These are phyloP conservation scores for Verticillium isaacii DNA, from an alignment of 2,329 filamentous ascomycete species.

Conservation along the genomic window DNA sequence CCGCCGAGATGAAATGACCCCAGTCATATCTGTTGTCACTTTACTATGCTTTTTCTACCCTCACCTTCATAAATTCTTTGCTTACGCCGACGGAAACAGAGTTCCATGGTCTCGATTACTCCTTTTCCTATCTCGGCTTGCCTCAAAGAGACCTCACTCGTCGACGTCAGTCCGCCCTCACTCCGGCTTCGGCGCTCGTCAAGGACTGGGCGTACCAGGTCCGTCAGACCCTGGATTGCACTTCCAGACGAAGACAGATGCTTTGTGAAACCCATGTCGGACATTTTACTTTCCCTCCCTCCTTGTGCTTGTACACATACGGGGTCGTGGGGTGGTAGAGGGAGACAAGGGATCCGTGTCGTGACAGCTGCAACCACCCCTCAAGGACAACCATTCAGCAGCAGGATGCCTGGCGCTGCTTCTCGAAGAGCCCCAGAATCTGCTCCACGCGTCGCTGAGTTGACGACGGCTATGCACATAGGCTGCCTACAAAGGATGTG, in stretches of 20 bases:
- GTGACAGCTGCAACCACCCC: conserved; percentile 35
- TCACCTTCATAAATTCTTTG: neutral
- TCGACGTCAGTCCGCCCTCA: neutral
- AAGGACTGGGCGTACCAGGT: neutral
- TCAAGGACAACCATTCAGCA: conserved; percentile 22
- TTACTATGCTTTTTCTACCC: conserved; percentile 4
- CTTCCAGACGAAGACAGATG: conserved; percentile 13
- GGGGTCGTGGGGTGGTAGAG: conserved; percentile 22
- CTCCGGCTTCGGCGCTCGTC: neutral
- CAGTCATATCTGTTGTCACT: conserved; percentile 9
- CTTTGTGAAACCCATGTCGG: conserved; percentile 9
- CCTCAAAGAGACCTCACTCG: neutral
- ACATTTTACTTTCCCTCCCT: conserved; percentile 14
- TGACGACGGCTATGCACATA: conserved; percentile 28
- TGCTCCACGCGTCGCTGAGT: conserved; percentile 17
- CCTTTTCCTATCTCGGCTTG: neutral
- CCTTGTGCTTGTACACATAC: conserved; percentile 30
- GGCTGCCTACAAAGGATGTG: conserved; percentile 20
- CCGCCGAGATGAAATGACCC: neutral
- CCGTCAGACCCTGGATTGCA: neutral
- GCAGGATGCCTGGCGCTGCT: conserved; percentile 19
- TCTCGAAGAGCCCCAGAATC: conserved; percentile 35
- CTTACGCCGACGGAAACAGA: neutral
- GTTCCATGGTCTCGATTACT: neutral
- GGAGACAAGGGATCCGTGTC: conserved; percentile 27